Percentiles rank a stretch among this genome's conserved stretches.
These are phyloP conservation scores for Suaeda aralocaspica DNA, from an alignment of 148 eudicot genomes.

Conservation along the genomic window DNA sequence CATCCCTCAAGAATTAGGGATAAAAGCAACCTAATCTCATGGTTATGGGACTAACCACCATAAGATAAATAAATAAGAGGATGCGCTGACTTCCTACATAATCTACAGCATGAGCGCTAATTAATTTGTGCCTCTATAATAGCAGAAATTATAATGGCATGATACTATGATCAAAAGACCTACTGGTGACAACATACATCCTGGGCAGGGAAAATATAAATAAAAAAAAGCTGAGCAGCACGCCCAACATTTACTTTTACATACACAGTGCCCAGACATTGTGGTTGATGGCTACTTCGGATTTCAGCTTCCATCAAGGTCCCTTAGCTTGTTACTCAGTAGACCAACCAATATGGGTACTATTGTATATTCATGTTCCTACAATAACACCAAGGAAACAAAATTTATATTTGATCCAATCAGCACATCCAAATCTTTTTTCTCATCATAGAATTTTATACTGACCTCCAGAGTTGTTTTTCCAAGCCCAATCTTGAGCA, in stretches of 20 bases:
- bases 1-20: slow-evolving; percentile 9
- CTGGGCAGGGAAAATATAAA: neutral
- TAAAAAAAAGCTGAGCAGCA: neutral
- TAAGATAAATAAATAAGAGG: neutral
- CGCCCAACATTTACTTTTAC: slow-evolving; percentile 7
- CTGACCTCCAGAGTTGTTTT: slow-evolving; percentile 63
- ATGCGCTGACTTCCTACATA: neutral
- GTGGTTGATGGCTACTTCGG: neutral
- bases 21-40: neutral
- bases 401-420: neutral
- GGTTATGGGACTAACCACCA: neutral
- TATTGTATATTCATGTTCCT: slow-evolving; percentile 18
- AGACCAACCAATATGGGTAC: neutral
- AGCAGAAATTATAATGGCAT: neutral
- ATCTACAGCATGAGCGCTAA: slow-evolving; percentile 13
- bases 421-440: neutral
- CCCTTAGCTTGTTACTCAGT: neutral
- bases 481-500: slow-evolving; percentile 84
- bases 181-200: neutral
- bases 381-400: neutral
- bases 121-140: neutral
- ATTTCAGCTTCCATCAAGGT: neutral
- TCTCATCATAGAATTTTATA: neutral
- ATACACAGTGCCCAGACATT: slow-evolving; percentile 2
- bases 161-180: neutral